Evolutionary conservation across 2,329 filamentous ascomycete species (phyloP), one percentile per base, ranked within the genome.

Genomic region (Fusarium nematophilum): DNA sequence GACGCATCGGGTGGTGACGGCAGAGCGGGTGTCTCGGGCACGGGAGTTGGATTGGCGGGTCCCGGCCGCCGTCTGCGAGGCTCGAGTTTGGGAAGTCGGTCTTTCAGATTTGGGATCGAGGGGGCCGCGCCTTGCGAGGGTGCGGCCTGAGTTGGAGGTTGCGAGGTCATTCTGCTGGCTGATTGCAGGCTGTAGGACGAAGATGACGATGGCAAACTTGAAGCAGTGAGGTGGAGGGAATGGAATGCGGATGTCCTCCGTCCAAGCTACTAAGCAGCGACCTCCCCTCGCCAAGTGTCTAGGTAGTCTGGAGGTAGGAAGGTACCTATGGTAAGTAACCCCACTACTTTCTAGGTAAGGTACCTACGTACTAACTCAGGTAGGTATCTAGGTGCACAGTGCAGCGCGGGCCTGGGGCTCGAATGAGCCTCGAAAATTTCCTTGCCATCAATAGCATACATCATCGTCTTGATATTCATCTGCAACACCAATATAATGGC

Each of bases 1-100:
- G 83, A 81, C 33, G 83, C 79, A 58, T 87, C 83, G 55, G 90
- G 88, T 14, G 89, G 88, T 39, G 86, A 75, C 27, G 92, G 87
- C 8, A 97, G 83, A 31, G 82, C 72, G 40, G 93, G 93, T 23
- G 93, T 96, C 65, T 85, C 81, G 56, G 93, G 93, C 38, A 90
- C 81, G 59, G 92, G 89, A 21, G 79, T 76, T 23, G 81, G 78
- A 67, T 86, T 89, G 37, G 82, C 72, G 23, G 81, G 75, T 59
- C 78, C 73, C 57, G 78, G 71, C 56, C 83, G 80, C 57, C 84
- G 82, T 57, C 82, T 82, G 55, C 89, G 85, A 25, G 90, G 87
- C 69, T 89, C 83, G 57, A 92, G 81, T 70, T 86, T 90, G 26
- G 89, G 89, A 34, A 91, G 82, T 57, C 79, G 82, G 67, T 85